Evolutionary conservation across 441 rosid genomes (phyloP), one percentile per base, ranked within the genome.

Genomic region (Euphorbia celastroides): DNA sequence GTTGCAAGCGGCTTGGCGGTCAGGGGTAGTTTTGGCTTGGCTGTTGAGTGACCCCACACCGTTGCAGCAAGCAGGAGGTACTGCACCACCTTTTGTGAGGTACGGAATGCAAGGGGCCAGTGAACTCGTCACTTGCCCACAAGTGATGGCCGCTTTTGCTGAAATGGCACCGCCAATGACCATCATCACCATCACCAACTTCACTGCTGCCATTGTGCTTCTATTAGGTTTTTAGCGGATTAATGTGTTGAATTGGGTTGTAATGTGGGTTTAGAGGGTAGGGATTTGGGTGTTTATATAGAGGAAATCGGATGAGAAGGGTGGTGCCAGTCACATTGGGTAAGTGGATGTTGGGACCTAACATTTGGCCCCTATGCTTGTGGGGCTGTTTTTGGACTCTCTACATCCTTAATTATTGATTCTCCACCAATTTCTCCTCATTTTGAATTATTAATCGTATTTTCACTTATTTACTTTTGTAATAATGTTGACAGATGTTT

Each of bases 11-110:
- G 56, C 44, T 32, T 27, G 71, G 59, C 76, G 64, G 59, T 67
- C 76, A 42, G 68, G 26, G 31, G 76, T 57, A 60, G 72, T 73
- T 27, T 25, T 36, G 26, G 72, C 76, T n/a, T 58, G 60, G 22
- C 5, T 31, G 41, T 23, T 26, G 64, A 72, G 56, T 17, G 28
- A 8, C 26, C 19, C 30, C 5, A 73, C 76, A 1, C 76, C 76
- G 6, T 13, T 46, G 76, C 76, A 73, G 54, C 76, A 73, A 0
- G 17, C 52, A 1, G 55, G 16, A 12, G 44, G 12, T 3, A 9
- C 13, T 38, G 44, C 44, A 38, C 44, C 44, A 3, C 44, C 44
- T 38, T 10, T 7, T 38, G 7, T 38, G 44, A 38, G 44, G 44
- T 38, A 38, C 13, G 5, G 2, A 38, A 38, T 3, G 44, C 44